Conservation (phyloP, 352 stramenopile genomes). For the Pythium brachiatum region DNA sequence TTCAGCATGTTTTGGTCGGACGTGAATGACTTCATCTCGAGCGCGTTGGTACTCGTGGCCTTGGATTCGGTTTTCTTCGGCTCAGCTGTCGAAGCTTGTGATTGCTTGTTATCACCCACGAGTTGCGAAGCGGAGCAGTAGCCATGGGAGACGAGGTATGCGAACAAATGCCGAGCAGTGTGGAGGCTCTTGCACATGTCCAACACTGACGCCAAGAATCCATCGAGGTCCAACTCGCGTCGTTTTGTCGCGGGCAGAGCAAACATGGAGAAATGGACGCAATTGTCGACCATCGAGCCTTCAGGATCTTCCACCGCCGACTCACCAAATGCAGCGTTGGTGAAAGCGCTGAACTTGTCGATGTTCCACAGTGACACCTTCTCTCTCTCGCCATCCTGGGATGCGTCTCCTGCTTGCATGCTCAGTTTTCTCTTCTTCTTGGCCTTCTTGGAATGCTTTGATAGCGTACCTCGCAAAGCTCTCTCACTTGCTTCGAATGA, state of each 20-base stretch:
- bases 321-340: conserved; percentile 17
- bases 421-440: conserved; percentile 60
- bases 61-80: not conserved
- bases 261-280: conserved; percentile 58
- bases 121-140: conserved; percentile 1
- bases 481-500: conserved; percentile 5
- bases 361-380: conserved; percentile 41
- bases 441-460: conserved; percentile 17
- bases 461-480: not conserved
- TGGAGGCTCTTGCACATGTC: conserved; percentile 18
- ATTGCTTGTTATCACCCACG: conserved; percentile 9
- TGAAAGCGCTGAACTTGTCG: conserved; percentile 64
- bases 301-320: conserved; percentile 18
- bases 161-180: conserved; percentile 9
- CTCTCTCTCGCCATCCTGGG: not conserved
- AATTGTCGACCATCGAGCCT: conserved; percentile 34
- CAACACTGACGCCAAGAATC: conserved; percentile 20
- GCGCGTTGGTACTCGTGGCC: not conserved
- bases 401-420: not conserved
- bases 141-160: conserved; percentile 11
- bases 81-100: not conserved
- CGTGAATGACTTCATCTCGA: conserved; percentile 33
- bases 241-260: not conserved
- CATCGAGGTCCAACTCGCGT: conserved; percentile 9
- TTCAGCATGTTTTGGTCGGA: conserved; percentile 78